phyloP scores from a whole-genome alignment of 2,329 filamentous ascomycete species.

The Elsinoe fawcettii region DNA sequence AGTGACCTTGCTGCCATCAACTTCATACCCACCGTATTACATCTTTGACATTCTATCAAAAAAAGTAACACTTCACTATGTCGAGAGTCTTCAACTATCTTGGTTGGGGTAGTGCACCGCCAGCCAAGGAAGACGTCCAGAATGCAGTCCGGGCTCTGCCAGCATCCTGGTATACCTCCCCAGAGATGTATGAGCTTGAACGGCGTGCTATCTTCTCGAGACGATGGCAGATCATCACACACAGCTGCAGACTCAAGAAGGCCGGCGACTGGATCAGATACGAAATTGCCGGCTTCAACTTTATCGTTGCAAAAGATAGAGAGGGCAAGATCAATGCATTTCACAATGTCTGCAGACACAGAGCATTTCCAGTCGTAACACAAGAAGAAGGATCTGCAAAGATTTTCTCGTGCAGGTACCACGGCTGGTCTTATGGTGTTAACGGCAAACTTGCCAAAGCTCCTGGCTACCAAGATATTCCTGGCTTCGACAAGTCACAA shows the following conservation, averaged over 20 bases:
- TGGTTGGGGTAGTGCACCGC: constrained; percentile 4
- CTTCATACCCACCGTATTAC: background rate
- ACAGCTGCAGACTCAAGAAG: constrained; percentile 31
- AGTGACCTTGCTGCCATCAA: background rate
- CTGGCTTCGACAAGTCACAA: constrained; percentile 49
- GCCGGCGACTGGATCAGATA: constrained; percentile 52
- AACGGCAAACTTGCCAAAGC: constrained; percentile 53
- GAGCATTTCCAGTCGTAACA: constrained; percentile 52
- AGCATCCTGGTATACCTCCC: constrained; percentile 38
- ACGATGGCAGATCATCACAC: constrained; percentile 31
- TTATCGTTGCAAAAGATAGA: constrained; percentile 46
- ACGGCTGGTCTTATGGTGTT: constrained; percentile 56
- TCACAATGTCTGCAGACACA: constrained; percentile 56
- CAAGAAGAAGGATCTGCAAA: constrained; percentile 44
- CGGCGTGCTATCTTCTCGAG: constrained; percentile 38
- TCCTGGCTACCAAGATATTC: constrained; percentile 49
- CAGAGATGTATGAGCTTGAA: constrained; percentile 40
- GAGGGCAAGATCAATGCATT: constrained; percentile 50
- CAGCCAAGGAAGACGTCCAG: background rate
- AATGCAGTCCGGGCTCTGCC: constrained; percentile 29
- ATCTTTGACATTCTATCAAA: background rate
- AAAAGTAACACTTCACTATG: background rate
- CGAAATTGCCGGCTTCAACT: constrained; percentile 48
- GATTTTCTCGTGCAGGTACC: constrained; percentile 53
- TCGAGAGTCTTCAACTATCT: constrained; percentile 10